Base-by-base conservation (phyloP, 805 yeast genomes). In the Metschnikowia chrysomelidarum region DNA sequence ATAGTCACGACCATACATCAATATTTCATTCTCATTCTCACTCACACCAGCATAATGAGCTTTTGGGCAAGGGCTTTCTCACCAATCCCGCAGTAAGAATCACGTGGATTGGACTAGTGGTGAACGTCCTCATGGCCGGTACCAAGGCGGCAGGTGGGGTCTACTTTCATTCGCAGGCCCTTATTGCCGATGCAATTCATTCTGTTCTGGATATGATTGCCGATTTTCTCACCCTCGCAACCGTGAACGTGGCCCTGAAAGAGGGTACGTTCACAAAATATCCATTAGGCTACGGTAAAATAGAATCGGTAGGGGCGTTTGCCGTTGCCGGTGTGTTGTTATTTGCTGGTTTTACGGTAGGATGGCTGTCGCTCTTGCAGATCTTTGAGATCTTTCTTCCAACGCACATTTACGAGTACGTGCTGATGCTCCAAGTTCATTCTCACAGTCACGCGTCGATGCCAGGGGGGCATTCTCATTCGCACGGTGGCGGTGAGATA, bases 101-200 rank as follows among this genome's bases (percentile, higher is more conserved):
- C 49, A 91, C 98, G 0, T 84, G 95, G 86, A 69, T 91, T 33
- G 98, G 98, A 0, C 70, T 91, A 26, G 62, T 80, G 19, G 87
- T 86, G 27, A 93, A 93, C 56, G 77, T 87, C 9, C 79, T 84
- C 10, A 81, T 93, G 82, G 97, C 96, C 0, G 66, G 76, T 2
- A 81, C 89, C 20, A 93, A 93, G 58, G 89, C 88, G 18, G 60
- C 79, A 15, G 98, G 98, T 19, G 98, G 98, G 6, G 69, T 87
- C 12, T 79, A 79, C 24, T 93, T 93, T 73, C 95, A 93, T 59
- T 93, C 98, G 0, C 96, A 89, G 57, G 89, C 97, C 2, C 73
- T 93, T 38, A 57, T 89, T 32, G 98, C 98, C 1, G 98, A 93
- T 60, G 89, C 97, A 1, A 81, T 88, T 19, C 98, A 93, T 62